A percentile compares a stretch with the other conserved stretches of the same genome.
phyloP scores from a whole-genome alignment of 345 rosid species.

The Acer campestre region DNA sequence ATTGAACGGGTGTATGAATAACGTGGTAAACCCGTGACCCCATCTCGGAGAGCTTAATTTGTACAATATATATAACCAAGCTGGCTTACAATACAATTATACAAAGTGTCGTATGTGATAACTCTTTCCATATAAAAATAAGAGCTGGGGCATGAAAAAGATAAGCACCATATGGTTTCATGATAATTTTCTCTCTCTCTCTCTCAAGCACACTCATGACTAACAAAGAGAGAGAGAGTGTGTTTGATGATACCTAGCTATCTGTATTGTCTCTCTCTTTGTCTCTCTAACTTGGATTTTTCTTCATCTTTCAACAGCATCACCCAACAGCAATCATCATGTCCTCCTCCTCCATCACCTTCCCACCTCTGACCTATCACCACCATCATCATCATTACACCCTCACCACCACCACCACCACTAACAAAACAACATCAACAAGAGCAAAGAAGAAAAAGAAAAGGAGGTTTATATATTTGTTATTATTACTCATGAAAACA shows the following conservation, averaged over 20 bases:
- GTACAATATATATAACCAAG: too few species aligned
- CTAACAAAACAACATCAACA: constrained; percentile 11
- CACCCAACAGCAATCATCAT: constrained; percentile 51
- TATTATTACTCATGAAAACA: constrained; percentile 1
- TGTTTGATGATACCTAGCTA: background rate
- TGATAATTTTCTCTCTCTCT: constrained; percentile 33
- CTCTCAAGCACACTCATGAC: background rate
- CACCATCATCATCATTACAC: constrained; percentile 50
- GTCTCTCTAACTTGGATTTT: constrained; percentile 35
- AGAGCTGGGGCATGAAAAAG: constrained; percentile 35
- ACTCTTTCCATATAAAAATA: background rate
- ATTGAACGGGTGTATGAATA: too few species aligned
- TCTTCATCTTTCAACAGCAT: constrained; percentile 30
- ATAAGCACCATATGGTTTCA: constrained; percentile 32
- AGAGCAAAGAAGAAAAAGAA: background rate
- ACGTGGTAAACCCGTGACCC: too few species aligned
- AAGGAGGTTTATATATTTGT: constrained; percentile 1
- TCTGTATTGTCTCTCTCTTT: constrained; percentile 14
- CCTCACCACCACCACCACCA: constrained; percentile 35
- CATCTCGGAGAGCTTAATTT: too few species aligned
- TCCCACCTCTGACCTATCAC: constrained; percentile 37
- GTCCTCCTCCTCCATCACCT: constrained; percentile 42
- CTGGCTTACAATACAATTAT: too few species aligned
- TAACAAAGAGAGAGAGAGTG: constrained; percentile 16
- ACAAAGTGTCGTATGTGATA: constrained; percentile 9